A percentile compares a stretch with the other conserved stretches of the same genome.
These are phyloP conservation scores for Mrakiaceae sp. DNA, from an alignment of 1,284 basidiomycete species.

Conservation along the genomic window DNA sequence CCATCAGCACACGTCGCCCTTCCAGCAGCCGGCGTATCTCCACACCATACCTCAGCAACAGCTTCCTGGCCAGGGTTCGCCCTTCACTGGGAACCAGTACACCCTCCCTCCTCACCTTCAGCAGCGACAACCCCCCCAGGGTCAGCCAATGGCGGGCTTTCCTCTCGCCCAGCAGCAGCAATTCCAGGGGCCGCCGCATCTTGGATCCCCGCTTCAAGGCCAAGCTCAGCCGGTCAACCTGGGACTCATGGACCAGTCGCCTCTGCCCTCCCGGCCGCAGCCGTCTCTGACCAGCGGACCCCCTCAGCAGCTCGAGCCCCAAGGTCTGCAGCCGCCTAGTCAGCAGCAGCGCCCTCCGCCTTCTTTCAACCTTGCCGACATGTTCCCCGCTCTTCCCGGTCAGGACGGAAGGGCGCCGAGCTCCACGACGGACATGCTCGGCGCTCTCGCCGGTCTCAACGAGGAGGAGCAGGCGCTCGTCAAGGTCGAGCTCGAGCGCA, in stretches of 20 bases:
- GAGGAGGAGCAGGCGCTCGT: constrained; percentile 57
- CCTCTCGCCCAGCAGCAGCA: constrained; percentile 17
- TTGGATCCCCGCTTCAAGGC: constrained; percentile 20
- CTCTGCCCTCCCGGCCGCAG: constrained; percentile 41
- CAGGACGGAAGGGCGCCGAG: constrained; percentile 35
- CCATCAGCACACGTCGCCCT: not conserved
- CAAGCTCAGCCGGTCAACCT: too few relatives aligned
- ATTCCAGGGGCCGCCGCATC: constrained; percentile 3
- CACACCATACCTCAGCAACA: not conserved
- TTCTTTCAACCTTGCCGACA: constrained; percentile 22
- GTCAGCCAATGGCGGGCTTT: not conserved
- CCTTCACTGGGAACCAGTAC: not conserved
- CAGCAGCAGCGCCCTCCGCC: constrained; percentile 41
- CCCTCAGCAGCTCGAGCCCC: constrained; percentile 42
- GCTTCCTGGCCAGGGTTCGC: not conserved
- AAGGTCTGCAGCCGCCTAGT: constrained; percentile 15
- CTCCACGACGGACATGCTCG: constrained; percentile 32
- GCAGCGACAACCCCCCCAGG: constrained; percentile 5
- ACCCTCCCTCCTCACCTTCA: constrained; percentile 2
- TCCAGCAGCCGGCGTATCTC: not conserved
- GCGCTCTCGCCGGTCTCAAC: constrained; percentile 31
- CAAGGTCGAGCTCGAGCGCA: constrained; percentile 62
- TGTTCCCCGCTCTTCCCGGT: constrained; percentile 17
- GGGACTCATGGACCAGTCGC: not conserved
- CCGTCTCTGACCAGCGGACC: constrained; percentile 43